A percentile compares a stretch with the other conserved stretches of the same genome.
phyloP scores from a whole-genome alignment of 164 flowering plant species.

The Pachysandra terminalis region DNA sequence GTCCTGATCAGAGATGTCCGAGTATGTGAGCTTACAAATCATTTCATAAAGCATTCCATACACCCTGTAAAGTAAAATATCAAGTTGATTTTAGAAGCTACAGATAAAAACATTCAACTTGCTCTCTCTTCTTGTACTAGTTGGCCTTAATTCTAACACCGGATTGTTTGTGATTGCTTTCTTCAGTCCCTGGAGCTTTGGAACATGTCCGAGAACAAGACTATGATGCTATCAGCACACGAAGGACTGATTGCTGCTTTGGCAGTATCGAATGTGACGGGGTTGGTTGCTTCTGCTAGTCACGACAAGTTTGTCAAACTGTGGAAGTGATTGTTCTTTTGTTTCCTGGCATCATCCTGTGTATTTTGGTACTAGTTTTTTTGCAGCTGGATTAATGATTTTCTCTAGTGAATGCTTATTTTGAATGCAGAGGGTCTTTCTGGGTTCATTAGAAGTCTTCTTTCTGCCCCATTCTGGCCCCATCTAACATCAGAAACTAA shows the following conservation, averaged over 20 bases:
- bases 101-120: too few species aligned
- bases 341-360: neutral
- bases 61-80: too few species aligned
- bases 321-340: constrained; percentile 49
- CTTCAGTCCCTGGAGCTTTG: constrained; percentile 70
- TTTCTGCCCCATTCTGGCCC: neutral
- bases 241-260: constrained; percentile 54
- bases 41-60: too few species aligned
- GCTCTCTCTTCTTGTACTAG: too few species aligned
- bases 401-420: neutral
- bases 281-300: constrained; percentile 75
- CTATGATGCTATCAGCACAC: constrained; percentile 67
- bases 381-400: constrained; percentile 9
- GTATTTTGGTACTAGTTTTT: constrained; percentile 3
- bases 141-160: constrained; percentile 2
- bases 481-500: constrained; percentile 8
- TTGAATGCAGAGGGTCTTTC: too few species aligned
- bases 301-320: constrained; percentile 71
- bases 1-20: too few species aligned
- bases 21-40: too few species aligned
- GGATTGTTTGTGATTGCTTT: constrained; percentile 1
- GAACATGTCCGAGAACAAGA: constrained; percentile 73
- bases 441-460: too few species aligned
- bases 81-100: too few species aligned
- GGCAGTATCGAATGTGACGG: constrained; percentile 54